These are phyloP conservation scores for Coprinopsis cinerea DNA, from an alignment of 768 basidiomycete species.

Conservation along the genomic window DNA sequence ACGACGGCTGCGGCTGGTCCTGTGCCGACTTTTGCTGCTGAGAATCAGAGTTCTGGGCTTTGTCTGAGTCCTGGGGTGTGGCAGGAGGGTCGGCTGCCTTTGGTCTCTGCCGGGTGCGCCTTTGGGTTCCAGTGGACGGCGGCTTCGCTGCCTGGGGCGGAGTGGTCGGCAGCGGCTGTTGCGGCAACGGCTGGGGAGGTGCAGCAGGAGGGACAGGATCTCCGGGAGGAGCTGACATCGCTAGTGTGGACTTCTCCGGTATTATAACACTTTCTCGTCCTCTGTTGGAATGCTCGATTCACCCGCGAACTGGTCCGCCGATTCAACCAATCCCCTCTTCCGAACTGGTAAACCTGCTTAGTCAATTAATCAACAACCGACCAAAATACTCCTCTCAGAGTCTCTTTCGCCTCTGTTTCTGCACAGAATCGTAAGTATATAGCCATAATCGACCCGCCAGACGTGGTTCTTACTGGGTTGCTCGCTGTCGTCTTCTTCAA, in stretches of 20 bases:
- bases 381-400: constrained; percentile 3
- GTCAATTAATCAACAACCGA: constrained; percentile 22
- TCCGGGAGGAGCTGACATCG: constrained; percentile 48
- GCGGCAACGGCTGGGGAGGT: constrained; percentile 40
- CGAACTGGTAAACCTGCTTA: constrained; percentile 35
- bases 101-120: constrained; percentile 43
- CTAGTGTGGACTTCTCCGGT: no score
- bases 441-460: neutral
- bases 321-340: constrained; percentile 27
- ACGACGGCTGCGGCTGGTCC: neutral
- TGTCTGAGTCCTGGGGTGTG: no score
- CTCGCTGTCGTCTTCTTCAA: constrained; percentile 11
- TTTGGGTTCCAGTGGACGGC: constrained; percentile 39
- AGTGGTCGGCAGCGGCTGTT: constrained; percentile 39
- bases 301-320: constrained; percentile 18
- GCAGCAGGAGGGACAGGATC: constrained; percentile 30
- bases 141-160: constrained; percentile 33
- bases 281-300: constrained; percentile 8
- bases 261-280: constrained; percentile 32
- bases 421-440: constrained; percentile 1
- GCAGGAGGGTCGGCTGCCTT: no score
- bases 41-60: no score
- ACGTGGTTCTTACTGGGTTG: constrained; percentile 8
- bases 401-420: constrained; percentile 6
- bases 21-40: constrained; percentile 5